Evolutionary conservation across 2,329 filamentous ascomycete species (phyloP), one percentile per base, ranked within the genome.

Genomic region (Mycosphaerella sp.): DNA sequence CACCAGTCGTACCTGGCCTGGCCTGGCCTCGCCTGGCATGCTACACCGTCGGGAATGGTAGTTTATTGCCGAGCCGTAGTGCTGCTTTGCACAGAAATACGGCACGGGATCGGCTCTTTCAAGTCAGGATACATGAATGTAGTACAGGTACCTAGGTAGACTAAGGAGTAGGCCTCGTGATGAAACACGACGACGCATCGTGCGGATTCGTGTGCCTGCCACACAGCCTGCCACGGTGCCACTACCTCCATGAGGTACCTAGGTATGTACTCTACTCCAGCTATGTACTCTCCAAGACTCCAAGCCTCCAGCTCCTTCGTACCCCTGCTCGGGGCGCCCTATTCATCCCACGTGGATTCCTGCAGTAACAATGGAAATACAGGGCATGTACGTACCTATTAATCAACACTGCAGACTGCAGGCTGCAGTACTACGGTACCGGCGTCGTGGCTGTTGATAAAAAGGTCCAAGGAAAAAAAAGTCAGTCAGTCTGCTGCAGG

Each of bases 81-180:
- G 14, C 14, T 17, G 14, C 14, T 17, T 6, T 4, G 26, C 6
- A 26, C 26, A 26, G 26, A 26, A 38, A 34, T 29, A 26, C 48
- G 40, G 48, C 48, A 44, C 40, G 48, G 40, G 9, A 17, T n/a
- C 48, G 48, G 48, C 48, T 44, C 11, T 51, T 45, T 42, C 40
- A 45, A 29, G 48, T 40, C 48, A 44, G 34, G 34, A 8, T 26
- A 26, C 26, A 6, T 26, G 26, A 4, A 26, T 26, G 6, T 26
- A 26, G 14, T 17, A 17, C 14, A 26, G 26, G 26, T 26, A 26
- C 6, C 3, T 26, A 26, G 26, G 26, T 26, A 26, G 26, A 6
- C 6, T 4, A 26, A 6, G 26, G 4, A 26, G 26, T 26, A 26
- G 26, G 26, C 26, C 26, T 26, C 26, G 26, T 26, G 26, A 26